Evolutionary conservation across 192 early-diverging fungal genomes (phyloP), one percentile per base, ranked within the genome.

Genomic region (Paraglomus brasilianum): DNA sequence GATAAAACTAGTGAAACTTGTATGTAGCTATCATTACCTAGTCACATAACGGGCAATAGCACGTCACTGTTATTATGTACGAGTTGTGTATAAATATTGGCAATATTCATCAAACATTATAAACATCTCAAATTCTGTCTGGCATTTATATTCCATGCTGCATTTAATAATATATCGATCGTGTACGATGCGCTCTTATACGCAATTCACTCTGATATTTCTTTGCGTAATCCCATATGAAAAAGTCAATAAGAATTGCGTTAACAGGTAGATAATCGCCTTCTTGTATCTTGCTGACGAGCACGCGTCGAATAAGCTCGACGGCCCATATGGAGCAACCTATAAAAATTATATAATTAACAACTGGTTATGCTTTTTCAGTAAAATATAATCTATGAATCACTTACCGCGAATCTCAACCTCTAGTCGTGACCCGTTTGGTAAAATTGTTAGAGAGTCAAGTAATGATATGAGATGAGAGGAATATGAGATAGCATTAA

Each of bases 211-310:
- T 61, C n/a, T 86, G 65, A 30, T 85, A 73, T 21, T 85, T 86
- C 62, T 91, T 90, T 5, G 93, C 89, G 59, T 85, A 86, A 71
- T 94, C 93, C 93, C 93, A 94, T 49, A 94, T 80, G 68, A 89
- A 94, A 74, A 94, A 94, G 64, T 94, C 93, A n/a, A 92, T 77
- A 45, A 94, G 72, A 15, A 94, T 89, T 1, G 91, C 86, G 72
- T 92, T 94, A 45, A 93, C 76, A 5, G 59, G 19, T n/a, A 62
- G 14, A 5, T 47, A 41, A 9, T 60, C 72, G 30, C 57, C 58
- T 61, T 72, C 59, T 70, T 70, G 39, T 47, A 38, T 0, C 68
- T 68, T n/a, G 5, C 38, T n/a, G 47, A 71, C 44, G 59, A 89
- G 83, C 15, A 72, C 70, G 41, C 71, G 74, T 7, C 78, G 74